Conservation (phyloP, 2,329 filamentous ascomycete species). For the Fusarium nematophilum region DNA sequence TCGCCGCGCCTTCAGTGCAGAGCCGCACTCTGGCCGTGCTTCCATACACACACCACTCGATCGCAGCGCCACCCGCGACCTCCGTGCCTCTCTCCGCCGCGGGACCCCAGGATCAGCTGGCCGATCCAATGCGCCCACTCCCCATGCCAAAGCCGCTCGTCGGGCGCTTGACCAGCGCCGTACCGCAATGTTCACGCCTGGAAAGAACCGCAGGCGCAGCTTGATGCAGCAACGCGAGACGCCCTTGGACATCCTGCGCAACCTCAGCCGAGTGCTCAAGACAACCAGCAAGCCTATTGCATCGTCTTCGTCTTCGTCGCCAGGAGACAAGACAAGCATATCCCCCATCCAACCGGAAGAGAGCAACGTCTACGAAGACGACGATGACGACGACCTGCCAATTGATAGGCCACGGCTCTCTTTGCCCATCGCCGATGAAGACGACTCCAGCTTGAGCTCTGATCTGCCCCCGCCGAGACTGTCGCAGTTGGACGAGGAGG, state of each 20-base stretch:
- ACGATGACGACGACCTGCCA: slow-evolving; percentile 63
- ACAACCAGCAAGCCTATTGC: slow-evolving; percentile 57
- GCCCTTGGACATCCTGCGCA: slow-evolving; percentile 63
- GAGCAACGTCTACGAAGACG: slow-evolving; percentile 61
- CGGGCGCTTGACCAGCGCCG: slow-evolving; percentile 69
- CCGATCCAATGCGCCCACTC: slow-evolving; percentile 62
- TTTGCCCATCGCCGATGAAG: slow-evolving; percentile 62
- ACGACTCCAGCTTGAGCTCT: slow-evolving; percentile 65
- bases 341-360: slow-evolving; percentile 51
- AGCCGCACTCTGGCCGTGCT: slow-evolving; percentile 54
- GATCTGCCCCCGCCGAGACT: slow-evolving; percentile 65
- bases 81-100: slow-evolving; percentile 53
- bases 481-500: slow-evolving; percentile 67
- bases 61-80: slow-evolving; percentile 49
- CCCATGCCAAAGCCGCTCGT: slow-evolving; percentile 70
- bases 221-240: slow-evolving; percentile 67
- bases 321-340: slow-evolving; percentile 42
- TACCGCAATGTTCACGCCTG: slow-evolving; percentile 69
- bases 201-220: slow-evolving; percentile 68
- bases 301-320: slow-evolving; percentile 60
- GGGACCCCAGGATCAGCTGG: slow-evolving; percentile 60
- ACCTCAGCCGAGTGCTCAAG: slow-evolving; percentile 66
- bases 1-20: slow-evolving; percentile 44
- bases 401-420: slow-evolving; percentile 66
- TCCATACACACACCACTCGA: slow-evolving; percentile 58